phyloP scores from a whole-genome alignment of 805 yeast species.

The Suhomyces faveliae region DNA sequence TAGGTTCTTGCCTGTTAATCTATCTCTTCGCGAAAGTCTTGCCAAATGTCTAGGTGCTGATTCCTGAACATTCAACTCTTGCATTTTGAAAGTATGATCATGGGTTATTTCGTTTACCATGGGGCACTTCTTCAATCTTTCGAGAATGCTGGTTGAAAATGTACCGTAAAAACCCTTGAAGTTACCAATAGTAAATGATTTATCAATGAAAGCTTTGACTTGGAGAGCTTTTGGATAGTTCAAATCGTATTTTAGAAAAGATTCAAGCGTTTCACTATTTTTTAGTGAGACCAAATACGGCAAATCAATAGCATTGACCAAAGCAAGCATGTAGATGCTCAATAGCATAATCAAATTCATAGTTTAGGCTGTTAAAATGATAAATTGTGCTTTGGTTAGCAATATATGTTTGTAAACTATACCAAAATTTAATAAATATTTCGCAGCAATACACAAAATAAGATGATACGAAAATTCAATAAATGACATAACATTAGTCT shows the following conservation, averaged over 20 bases:
- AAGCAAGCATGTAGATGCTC: neutral
- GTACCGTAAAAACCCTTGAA: conserved; percentile 71
- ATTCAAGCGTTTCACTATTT: conserved; percentile 47
- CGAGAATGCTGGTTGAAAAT: conserved; percentile 48
- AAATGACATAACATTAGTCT: neutral
- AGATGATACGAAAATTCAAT: neutral
- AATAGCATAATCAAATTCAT: neutral
- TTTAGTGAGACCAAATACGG: conserved; percentile 53
- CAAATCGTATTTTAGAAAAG: conserved; percentile 46
- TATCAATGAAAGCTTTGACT: conserved; percentile 46
- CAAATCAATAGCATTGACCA: conserved; percentile 5
- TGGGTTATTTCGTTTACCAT: conserved; percentile 67
- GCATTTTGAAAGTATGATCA: conserved; percentile 60
- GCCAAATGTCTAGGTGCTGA: conserved; percentile 67
- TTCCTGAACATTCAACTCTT: conserved; percentile 42
- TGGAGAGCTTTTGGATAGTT: conserved; percentile 37
- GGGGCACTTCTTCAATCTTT: conserved; percentile 54
- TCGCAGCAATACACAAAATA: neutral
- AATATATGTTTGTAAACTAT: neutral
- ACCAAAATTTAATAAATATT: neutral
- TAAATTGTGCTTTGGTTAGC: neutral
- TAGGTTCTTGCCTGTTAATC: conserved; percentile 18
- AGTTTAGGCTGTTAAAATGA: neutral
- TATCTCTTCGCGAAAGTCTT: conserved; percentile 52
- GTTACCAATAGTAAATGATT: conserved; percentile 62